phyloP scores from a whole-genome alignment of 2,329 filamentous ascomycete species.

The Cordyceps javanica region DNA sequence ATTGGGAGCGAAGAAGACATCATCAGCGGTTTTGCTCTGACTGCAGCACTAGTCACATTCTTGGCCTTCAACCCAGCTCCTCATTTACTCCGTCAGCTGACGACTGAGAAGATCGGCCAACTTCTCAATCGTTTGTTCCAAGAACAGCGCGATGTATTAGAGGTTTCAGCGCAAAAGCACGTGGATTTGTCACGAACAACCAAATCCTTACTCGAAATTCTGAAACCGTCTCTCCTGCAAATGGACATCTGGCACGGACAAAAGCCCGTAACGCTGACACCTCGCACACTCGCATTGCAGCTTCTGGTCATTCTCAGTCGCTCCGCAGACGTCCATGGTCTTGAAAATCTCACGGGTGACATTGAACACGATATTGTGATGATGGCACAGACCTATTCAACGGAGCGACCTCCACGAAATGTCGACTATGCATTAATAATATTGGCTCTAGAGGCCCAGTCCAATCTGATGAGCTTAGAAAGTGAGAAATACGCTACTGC shows the following conservation, averaged over 20 bases:
- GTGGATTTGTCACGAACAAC: conserved; percentile 63
- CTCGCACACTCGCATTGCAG: conserved; percentile 58
- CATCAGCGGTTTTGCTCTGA: conserved; percentile 56
- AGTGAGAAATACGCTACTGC: conserved; percentile 20
- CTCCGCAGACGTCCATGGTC: conserved; percentile 1
- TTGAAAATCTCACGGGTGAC: conserved; percentile 24
- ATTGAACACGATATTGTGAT: conserved; percentile 22
- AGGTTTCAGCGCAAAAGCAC: conserved; percentile 57
- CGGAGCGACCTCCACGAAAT: conserved; percentile 16
- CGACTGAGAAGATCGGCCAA: conserved; percentile 45
- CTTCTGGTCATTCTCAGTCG: conserved; percentile 34
- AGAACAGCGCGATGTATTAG: conserved; percentile 47
- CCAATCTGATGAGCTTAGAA: conserved; percentile 20
- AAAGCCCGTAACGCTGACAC: conserved; percentile 47
- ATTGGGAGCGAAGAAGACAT: conserved; percentile 54
- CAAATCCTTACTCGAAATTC: conserved; percentile 47
- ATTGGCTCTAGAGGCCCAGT: conserved; percentile 31
- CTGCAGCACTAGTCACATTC: conserved; percentile 58
- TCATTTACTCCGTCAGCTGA: conserved; percentile 52
- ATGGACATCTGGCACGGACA: conserved; percentile 55
- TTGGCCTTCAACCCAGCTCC: conserved; percentile 54
- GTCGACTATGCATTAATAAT: conserved; percentile 40
- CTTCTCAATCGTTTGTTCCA: conserved; percentile 52
- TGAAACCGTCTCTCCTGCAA: conserved; percentile 47
- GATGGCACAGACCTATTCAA: conserved; percentile 20